Base-by-base conservation (phyloP, 2,329 filamentous ascomycete genomes). In the Trichoderma lentiforme region DNA sequence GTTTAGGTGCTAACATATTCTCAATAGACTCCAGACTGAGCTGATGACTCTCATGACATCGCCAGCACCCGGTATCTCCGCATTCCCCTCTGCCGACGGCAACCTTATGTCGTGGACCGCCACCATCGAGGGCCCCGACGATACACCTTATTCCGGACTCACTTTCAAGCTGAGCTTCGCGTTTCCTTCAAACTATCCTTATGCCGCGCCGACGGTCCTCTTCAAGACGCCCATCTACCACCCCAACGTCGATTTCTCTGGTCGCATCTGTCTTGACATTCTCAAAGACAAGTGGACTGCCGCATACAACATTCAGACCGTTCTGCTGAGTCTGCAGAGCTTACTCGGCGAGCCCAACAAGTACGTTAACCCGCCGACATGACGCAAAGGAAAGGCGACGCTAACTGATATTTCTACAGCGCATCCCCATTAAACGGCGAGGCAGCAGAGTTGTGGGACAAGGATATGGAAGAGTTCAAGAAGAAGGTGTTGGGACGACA, bases 161-260 rank as follows among this genome's bases (percentile, higher is more conserved):
- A 93, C 90, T 62, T 92, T 99, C 84, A 98, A 98, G 86, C 92
- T 99, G 76, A 92, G 91, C 76, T 95, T 99, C 81, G 87, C 90
- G 62, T 99, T 98, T 83, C 94, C 95, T 9, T 86, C 89, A 77
- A 97, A 95, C 84, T 99, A 99, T 81, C 96, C 96, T 11, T 98
- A 98, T 82, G 89, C 91, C 1, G 90, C 96, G 26, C 96, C 96
- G 0, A 94, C 92, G 3, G 96, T 99, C 21, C 88, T 97, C 73
- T 99, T 98, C 90, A 97, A 95, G 86, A 99, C 97, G 7, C 96
- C 96, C 47, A 98, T 99, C 83, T 99, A 98, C 86, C 96, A 99
- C 83, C 96, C 96, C 69, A 99, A 99, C 78, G 93, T 99, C 77
- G 96, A 99, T 84, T 98, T 99, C 85, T 95, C 93, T 4, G 96